Conservation (phyloP, 2,329 filamentous ascomycete genomes). For the Paracoccidioides brasiliensis region DNA sequence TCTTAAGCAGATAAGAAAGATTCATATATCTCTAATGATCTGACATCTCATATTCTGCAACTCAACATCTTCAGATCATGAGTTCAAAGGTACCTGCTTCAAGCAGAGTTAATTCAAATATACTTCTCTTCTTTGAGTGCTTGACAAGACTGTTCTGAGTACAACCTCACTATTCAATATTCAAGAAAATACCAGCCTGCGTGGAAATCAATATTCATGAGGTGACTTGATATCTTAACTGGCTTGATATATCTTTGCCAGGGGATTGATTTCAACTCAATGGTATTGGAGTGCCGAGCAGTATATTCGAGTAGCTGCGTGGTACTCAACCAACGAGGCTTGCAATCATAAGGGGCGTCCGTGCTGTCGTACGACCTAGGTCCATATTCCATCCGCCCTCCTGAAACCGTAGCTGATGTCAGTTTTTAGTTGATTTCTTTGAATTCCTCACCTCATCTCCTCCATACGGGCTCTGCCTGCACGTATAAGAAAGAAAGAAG, state of each 20-base stretch:
- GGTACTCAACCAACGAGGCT: constrained; percentile 51
- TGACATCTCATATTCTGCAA: too few relatives aligned
- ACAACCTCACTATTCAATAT: constrained; percentile 47
- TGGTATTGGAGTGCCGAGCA: constrained; percentile 45
- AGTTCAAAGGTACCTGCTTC: background rate
- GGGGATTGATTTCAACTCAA: constrained; percentile 35
- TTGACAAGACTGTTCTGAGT: constrained; percentile 47
- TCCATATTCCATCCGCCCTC: constrained; percentile 35
- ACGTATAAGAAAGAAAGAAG: background rate
- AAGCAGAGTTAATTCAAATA: background rate
- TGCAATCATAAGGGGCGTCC: constrained; percentile 44
- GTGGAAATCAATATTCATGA: constrained; percentile 44
- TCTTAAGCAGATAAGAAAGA: constrained; percentile 24
- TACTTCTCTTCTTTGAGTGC: constrained; percentile 21
- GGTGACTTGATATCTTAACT: constrained; percentile 47
- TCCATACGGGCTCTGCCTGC: background rate
- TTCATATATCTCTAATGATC: too few relatives aligned
- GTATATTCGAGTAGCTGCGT: constrained; percentile 49
- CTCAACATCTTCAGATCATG: background rate
- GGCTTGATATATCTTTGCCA: constrained; percentile 48
- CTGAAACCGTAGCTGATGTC: constrained; percentile 41
- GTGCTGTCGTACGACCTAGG: constrained; percentile 45
- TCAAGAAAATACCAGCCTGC: constrained; percentile 37
- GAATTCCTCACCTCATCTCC: background rate
- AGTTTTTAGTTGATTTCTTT: constrained; percentile 4